These are phyloP conservation scores for Mrakia blollopis DNA, from an alignment of 768 basidiomycete genomes.

Conservation along the genomic window DNA sequence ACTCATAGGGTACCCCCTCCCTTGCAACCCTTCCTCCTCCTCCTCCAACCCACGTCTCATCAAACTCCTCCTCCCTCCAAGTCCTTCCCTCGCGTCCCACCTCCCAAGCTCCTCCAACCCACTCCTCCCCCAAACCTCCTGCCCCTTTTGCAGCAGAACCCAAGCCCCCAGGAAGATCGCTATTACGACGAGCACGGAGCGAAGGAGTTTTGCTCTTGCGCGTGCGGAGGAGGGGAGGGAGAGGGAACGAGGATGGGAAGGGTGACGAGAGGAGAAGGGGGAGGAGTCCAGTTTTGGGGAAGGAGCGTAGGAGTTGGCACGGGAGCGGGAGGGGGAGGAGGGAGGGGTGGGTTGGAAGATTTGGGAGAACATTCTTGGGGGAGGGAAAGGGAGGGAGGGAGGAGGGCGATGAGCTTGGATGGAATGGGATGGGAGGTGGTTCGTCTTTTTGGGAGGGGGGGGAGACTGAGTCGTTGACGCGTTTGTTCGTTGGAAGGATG, in stretches of 20 bases:
- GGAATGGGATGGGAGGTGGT: not conserved
- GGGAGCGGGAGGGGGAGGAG: not conserved
- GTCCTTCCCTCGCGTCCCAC: not conserved
- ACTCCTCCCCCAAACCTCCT: not conserved
- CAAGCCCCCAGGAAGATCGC: not conserved
- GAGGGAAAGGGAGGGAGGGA: not conserved
- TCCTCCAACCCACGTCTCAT: not conserved
- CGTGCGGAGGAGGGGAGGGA: not conserved
- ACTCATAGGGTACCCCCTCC: constrained; percentile 7
- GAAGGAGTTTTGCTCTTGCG: not conserved
- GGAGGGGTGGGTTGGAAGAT: constrained; percentile 1
- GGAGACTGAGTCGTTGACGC: no score
- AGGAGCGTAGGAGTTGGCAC: constrained; percentile 2
- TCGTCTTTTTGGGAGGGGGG: no score
- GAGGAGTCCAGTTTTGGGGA: constrained; percentile 1
- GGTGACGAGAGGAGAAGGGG: not conserved
- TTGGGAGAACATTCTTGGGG: not conserved
- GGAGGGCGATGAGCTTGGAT: not conserved
- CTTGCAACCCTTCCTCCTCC: not conserved
- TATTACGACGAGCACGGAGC: not conserved
- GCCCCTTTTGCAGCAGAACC: not conserved
- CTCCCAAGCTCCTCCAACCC: not conserved
- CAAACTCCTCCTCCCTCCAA: no score
- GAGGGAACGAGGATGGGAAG: not conserved
- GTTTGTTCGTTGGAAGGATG: not conserved